phyloP scores from a whole-genome alignment of 108 stramenopile genomes.

The Poteriospumella lacustris region DNA sequence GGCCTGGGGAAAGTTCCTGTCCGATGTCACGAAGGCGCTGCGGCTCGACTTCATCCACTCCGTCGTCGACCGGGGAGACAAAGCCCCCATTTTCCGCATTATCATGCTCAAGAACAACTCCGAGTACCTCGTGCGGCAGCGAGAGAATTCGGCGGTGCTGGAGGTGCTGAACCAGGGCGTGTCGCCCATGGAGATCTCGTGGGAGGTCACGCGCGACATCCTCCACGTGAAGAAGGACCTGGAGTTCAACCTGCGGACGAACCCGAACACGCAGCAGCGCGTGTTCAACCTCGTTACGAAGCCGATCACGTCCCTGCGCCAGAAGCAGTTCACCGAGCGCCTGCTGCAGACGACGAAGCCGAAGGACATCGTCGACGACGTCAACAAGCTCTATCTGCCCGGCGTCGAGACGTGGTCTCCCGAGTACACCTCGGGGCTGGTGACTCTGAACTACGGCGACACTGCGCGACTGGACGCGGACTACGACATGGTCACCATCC shows the following conservation, averaged over 20 bases:
- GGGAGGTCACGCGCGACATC: not conserved
- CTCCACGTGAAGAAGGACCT: not conserved
- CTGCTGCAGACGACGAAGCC: not conserved
- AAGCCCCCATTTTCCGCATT: not conserved
- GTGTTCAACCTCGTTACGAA: not conserved
- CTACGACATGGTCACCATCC: not conserved
- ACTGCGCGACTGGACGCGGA: not conserved
- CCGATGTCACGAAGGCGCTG: not conserved
- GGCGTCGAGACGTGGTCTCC: not conserved
- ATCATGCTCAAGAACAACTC: not conserved
- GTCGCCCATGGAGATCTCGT: not conserved
- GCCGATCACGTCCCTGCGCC: too few relatives aligned
- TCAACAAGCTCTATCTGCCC: not conserved
- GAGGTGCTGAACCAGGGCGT: not conserved
- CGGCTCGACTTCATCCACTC: not conserved
- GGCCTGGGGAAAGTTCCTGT: not conserved
- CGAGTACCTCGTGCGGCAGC: slow-evolving; percentile 2
- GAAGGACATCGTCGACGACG: not conserved
- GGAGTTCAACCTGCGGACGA: not conserved
- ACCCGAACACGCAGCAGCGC: not conserved
- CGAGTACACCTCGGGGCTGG: not conserved
- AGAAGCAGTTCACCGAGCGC: not conserved
- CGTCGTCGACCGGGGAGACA: not conserved
- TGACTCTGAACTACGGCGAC: not conserved
- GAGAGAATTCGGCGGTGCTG: slow-evolving; percentile 10